Base-by-base conservation (phyloP, 1,139 yeast genomes). In the Hansenula sp. region DNA sequence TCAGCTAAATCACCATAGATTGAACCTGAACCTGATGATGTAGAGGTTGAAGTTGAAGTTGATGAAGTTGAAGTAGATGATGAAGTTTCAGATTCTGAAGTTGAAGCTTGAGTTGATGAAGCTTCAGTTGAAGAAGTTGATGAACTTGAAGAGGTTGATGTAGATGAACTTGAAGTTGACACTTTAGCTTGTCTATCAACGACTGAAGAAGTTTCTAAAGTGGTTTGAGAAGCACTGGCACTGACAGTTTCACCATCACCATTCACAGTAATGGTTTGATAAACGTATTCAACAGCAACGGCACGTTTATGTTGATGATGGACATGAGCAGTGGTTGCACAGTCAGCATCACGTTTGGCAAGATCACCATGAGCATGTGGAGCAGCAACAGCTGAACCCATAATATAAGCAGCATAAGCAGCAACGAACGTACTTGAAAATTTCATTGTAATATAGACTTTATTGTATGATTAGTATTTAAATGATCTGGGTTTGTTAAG, bases 291-390 rank as follows among this genome's bases (percentile, higher is more conserved):
- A 54, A 85, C 79, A 45, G 86, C 95, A 51, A 82, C 77, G 38
- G 86, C 87, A 69, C 89, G 79, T 68, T 79, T 81, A 64, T 80
- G 83, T 53, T 73, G 77, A 63, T 82, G 85, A 66, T 84, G 94
- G 52, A 64, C 68, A 61, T 73, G 78, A 54, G 46, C 60, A 17
- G 61, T 54, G 34, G 61, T 52, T 24, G 56, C 46, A 40, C 61
- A 57, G 31, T 52, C 60, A 31, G 54, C 58, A 33, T 49, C 59
- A 29, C 52, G 51, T 36, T 55, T 45, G 14, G 43, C 51, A 9
- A 36, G 20, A 20, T 32, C 52, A 37, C 40, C 46, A 40, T 55
- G 56, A 37, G 61, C 59, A 41, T 53, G 46, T 29, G 45, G 43
- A 34, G 43, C 49, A 36, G 48, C 49, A 28, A 34, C 11, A 19